phyloP scores from a whole-genome alignment of 2,329 filamentous ascomycete genomes.

The Cladosporium sp. region DNA sequence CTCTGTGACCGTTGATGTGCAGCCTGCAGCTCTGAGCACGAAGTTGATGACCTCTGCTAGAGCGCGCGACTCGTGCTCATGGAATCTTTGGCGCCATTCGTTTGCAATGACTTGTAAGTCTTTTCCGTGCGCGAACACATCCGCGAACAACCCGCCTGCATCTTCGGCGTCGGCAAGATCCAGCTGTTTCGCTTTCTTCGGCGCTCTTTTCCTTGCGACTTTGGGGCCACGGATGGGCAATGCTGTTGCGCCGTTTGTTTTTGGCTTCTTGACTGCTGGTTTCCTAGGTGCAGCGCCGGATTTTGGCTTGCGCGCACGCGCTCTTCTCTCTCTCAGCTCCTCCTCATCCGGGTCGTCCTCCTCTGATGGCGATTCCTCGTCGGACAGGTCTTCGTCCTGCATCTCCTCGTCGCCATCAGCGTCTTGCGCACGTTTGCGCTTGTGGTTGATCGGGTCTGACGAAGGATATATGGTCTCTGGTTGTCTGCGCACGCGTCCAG shows the following conservation, averaged over 20 bases:
- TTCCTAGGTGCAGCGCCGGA: slow-evolving; percentile 35
- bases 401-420: slow-evolving; percentile 37
- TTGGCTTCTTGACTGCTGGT: slow-evolving; percentile 56
- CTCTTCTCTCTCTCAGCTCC: slow-evolving; percentile 37
- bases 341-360: slow-evolving; percentile 39
- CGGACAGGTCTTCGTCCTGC: slow-evolving; percentile 39
- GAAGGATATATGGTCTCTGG: slow-evolving; percentile 35
- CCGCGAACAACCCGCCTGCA: slow-evolving; percentile 60
- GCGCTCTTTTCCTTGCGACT: slow-evolving; percentile 44
- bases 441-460: slow-evolving; percentile 39
- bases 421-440: slow-evolving; percentile 50
- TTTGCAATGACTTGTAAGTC: slow-evolving; percentile 59
- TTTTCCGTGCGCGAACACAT: slow-evolving; percentile 60
- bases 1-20: slow-evolving; percentile 73
- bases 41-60: slow-evolving; percentile 64
- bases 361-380: slow-evolving; percentile 38
- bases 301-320: slow-evolving; percentile 32
- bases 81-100: slow-evolving; percentile 60
- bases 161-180: slow-evolving; percentile 56
- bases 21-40: slow-evolving; percentile 71
- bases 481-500: slow-evolving; percentile 52
- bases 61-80: slow-evolving; percentile 56
- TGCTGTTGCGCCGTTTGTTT: slow-evolving; percentile 53
- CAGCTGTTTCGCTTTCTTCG: slow-evolving; percentile 54
- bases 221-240: slow-evolving; percentile 58